phyloP scores from a whole-genome alignment of 2,329 filamentous ascomycete genomes.

The Ascosphaera apis region DNA sequence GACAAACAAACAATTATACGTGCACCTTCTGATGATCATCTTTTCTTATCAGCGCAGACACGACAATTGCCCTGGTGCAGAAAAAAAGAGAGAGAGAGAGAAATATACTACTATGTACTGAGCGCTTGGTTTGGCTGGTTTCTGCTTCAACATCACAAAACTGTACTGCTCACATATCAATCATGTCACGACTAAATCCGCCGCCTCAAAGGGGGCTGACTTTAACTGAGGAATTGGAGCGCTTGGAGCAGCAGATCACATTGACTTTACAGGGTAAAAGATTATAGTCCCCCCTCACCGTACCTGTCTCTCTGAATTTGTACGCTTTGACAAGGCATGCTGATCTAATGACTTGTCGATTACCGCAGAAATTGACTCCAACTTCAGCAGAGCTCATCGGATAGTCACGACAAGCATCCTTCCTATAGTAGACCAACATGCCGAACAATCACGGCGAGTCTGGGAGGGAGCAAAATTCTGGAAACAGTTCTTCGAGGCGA shows the following conservation, averaged over 20 bases:
- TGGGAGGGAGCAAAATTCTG: slow-evolving; percentile 99
- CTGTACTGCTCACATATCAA: slow-evolving; percentile 2
- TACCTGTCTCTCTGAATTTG: neutral
- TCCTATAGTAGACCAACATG: slow-evolving; percentile 84
- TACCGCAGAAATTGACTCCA: slow-evolving; percentile 78
- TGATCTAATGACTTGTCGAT: neutral
- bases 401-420: slow-evolving; percentile 89
- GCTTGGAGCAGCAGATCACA: slow-evolving; percentile 88
- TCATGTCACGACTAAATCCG: slow-evolving; percentile 28
- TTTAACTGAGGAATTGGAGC: slow-evolving; percentile 85
- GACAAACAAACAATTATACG: no score
- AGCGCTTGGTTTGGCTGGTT: no score
- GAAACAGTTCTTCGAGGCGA: slow-evolving; percentile 99
- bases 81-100: no score
- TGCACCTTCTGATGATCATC: no score
- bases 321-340: neutral
- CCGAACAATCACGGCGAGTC: slow-evolving; percentile 74
- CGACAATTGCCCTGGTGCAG: no score
- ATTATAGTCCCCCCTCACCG: slow-evolving; percentile 5
- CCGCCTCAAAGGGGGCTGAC: slow-evolving; percentile 38
- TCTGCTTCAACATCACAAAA: no score
- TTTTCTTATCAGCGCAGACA: no score
- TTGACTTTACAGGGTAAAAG: slow-evolving; percentile 67
- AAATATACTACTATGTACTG: no score
- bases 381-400: slow-evolving; percentile 88